A percentile compares a stretch with the other conserved stretches of the same genome.
phyloP scores from a whole-genome alignment of 306 rosid genomes.

The Urtica urens region DNA sequence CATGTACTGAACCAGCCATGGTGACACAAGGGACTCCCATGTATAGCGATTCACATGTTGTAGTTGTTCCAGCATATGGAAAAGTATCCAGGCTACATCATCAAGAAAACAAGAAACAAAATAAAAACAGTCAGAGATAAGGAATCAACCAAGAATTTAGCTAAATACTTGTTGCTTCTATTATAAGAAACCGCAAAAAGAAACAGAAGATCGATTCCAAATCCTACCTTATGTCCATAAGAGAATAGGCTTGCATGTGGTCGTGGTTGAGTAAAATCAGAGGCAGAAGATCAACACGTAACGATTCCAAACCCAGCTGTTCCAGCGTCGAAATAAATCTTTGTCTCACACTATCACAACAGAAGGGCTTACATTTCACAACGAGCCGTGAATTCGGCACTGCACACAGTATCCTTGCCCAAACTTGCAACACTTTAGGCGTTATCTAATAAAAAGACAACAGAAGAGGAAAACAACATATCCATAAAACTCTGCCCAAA shows the following conservation, averaged over 20 bases:
- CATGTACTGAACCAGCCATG: slow-evolving; percentile 95
- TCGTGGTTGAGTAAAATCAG: slow-evolving; percentile 89
- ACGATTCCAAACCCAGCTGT: slow-evolving; percentile 84
- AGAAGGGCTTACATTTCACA: slow-evolving; percentile 95
- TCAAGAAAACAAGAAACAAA: neutral
- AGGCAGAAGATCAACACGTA: slow-evolving; percentile 95
- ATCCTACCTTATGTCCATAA: slow-evolving; percentile 93
- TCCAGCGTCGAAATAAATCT: slow-evolving; percentile 77
- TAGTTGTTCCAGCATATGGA: slow-evolving; percentile 98
- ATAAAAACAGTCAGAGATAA: slow-evolving; percentile 1
- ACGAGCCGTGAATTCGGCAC: slow-evolving; percentile 95
- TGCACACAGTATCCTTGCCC: slow-evolving; percentile 90
- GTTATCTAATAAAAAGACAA: slow-evolving; percentile 64
- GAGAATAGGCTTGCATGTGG: slow-evolving; percentile 97
- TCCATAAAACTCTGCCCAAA: neutral
- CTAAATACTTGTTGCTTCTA: too few relatives aligned
- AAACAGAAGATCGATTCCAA: slow-evolving; percentile 7
- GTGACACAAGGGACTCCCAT: slow-evolving; percentile 99
- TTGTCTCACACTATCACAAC: slow-evolving; percentile 92
- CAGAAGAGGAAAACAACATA: neutral
- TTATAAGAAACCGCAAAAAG: too few relatives aligned
- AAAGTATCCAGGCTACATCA: slow-evolving; percentile 90
- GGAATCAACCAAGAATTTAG: too few relatives aligned
- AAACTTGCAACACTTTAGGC: slow-evolving; percentile 84
- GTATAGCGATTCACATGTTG: slow-evolving; percentile 91